Evolutionary conservation across 805 yeast genomes (phyloP).

Genomic region (Saturnispora dispora): DNA sequence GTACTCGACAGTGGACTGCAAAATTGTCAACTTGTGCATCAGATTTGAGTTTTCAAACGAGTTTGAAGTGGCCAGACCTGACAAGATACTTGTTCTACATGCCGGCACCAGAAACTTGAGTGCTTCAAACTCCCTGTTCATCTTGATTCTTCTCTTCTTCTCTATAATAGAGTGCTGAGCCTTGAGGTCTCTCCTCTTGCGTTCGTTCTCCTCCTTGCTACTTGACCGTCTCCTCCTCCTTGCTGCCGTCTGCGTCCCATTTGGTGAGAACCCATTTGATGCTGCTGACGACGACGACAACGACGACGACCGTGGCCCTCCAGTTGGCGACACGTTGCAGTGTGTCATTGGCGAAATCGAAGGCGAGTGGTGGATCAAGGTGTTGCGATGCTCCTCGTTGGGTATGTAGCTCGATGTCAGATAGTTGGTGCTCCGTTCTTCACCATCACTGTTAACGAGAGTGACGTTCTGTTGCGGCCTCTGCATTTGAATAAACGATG

Average conservation of each 20-base stretch:
- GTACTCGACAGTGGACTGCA: conserved; percentile 78
- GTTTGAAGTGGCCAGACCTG: conserved; percentile 19
- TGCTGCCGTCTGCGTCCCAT: neutral
- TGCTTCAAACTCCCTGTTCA: conserved; percentile 78
- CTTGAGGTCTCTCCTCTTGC: conserved; percentile 39
- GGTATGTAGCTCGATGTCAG: conserved; percentile 25
- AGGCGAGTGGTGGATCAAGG: conserved; percentile 22
- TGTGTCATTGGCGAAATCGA: conserved; percentile 27
- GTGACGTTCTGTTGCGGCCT: conserved; percentile 9
- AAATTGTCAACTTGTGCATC: conserved; percentile 72
- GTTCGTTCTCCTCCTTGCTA: conserved; percentile 29
- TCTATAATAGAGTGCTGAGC: conserved; percentile 71
- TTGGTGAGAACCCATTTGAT: neutral
- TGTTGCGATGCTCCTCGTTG: conserved; percentile 21
- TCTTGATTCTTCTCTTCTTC: conserved; percentile 65
- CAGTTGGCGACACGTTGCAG: conserved; percentile 1
- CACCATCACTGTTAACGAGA: neutral
- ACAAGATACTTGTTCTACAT: conserved; percentile 43
- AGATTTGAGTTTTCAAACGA: conserved; percentile 25
- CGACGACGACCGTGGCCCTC: neutral
- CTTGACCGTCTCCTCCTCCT: conserved; percentile 20
- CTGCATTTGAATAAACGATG: conserved; percentile 38
- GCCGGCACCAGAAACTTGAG: conserved; percentile 72
- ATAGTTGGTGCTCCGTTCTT: conserved; percentile 19
- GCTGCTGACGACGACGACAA: neutral